phyloP scores from a whole-genome alignment of 306 rosid species.

The Luffa aegyptiaca region DNA sequence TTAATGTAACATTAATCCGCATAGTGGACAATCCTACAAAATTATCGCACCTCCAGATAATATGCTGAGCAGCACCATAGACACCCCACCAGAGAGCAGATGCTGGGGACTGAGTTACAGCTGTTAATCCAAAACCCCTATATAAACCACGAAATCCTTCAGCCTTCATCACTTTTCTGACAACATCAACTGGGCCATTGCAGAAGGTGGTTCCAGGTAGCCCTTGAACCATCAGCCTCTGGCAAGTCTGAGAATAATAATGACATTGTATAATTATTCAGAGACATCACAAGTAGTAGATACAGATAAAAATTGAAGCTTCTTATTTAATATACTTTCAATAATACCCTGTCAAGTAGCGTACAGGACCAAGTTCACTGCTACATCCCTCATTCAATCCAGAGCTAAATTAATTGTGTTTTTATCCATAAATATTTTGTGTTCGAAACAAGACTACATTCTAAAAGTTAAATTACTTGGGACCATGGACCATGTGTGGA shows the following conservation, averaged over 20 bases:
- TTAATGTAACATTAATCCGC: background rate
- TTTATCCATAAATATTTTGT: background rate
- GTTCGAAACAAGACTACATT: background rate
- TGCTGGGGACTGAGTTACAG: slow-evolving; percentile 65
- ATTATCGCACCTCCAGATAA: slow-evolving; percentile 63
- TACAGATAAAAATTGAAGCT: background rate
- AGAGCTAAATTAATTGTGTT: background rate
- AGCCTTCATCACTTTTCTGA: slow-evolving; percentile 38
- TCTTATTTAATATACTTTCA: background rate
- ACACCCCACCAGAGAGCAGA: slow-evolving; percentile 97
- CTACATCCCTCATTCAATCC: background rate
- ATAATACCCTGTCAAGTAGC: background rate
- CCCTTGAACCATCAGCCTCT: slow-evolving; percentile 89
- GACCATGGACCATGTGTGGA: background rate
- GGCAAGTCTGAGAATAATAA: slow-evolving; percentile 41
- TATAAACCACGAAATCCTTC: slow-evolving; percentile 79
- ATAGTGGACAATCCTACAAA: background rate
- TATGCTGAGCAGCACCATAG: slow-evolving; percentile 78
- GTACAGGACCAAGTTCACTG: background rate
- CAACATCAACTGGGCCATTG: slow-evolving; percentile 50
- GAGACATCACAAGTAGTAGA: background rate
- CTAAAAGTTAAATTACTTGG: background rate
- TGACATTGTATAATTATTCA: background rate
- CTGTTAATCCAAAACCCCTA: slow-evolving; percentile 80
- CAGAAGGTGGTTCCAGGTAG: slow-evolving; percentile 60